phyloP scores from a whole-genome alignment of 2,329 filamentous ascomycete genomes.

The Cercospora berteroae region DNA sequence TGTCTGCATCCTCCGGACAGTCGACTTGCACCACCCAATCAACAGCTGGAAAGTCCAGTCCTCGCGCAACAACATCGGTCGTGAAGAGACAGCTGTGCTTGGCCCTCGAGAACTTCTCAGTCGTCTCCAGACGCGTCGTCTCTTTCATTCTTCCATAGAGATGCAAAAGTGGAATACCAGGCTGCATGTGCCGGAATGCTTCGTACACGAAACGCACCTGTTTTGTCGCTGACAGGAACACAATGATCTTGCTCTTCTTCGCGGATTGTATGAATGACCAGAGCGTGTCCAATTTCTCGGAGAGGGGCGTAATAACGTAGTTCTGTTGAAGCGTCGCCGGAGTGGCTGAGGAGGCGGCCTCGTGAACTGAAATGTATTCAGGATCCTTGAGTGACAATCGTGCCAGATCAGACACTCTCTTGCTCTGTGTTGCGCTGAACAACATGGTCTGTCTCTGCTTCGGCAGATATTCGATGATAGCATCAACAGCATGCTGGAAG shows the following conservation, averaged over 20 bases:
- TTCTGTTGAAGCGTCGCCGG: conserved; percentile 84
- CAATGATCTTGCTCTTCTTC: conserved; percentile 89
- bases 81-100: conserved; percentile 88
- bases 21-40: conserved; percentile 99
- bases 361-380: conserved; percentile 93
- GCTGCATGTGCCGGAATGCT: conserved; percentile 85
- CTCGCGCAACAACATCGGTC: conserved; percentile 90
- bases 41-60: conserved; percentile 91
- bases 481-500: conserved; percentile 86
- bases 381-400: conserved; percentile 84
- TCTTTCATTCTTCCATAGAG: conserved; percentile 94
- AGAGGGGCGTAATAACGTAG: conserved; percentile 80
- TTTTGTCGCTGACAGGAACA: conserved; percentile 93
- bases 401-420: conserved; percentile 87
- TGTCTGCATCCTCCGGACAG: conserved; percentile 93
- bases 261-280: conserved; percentile 91
- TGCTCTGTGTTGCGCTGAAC: conserved; percentile 95
- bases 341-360: conserved; percentile 74
- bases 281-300: conserved; percentile 86
- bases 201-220: conserved; percentile 97
- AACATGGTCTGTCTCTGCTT: conserved; percentile 83
- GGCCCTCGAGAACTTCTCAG: conserved; percentile 73
- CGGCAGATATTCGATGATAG: conserved; percentile 87
- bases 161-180: conserved; percentile 88
- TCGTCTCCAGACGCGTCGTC: conserved; percentile 81